Conservation (phyloP, 2,329 filamentous ascomycete genomes). For the Fusarium irregulare region DNA sequence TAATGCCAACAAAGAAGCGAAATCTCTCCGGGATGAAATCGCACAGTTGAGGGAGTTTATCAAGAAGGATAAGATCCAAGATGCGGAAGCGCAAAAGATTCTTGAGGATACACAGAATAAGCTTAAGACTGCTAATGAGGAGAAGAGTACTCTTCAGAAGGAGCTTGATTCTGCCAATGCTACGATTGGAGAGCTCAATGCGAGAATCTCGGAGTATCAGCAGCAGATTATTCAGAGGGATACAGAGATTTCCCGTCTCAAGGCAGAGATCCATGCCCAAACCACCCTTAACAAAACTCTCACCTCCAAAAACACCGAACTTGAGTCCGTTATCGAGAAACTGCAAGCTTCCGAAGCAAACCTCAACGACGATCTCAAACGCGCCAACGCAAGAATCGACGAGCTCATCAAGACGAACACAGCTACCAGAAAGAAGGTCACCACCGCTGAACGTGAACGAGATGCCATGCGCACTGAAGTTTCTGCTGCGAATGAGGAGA, state of each 20-base stretch:
- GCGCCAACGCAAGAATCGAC: not conserved
- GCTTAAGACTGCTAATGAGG: not conserved
- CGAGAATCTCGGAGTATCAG: not conserved
- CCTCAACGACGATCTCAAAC: not conserved
- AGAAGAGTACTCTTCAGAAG: not conserved
- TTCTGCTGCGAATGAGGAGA: not conserved
- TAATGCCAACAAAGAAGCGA: not conserved
- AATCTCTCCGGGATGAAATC: not conserved
- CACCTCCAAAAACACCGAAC: not conserved
- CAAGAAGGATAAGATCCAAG: not conserved
- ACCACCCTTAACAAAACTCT: not conserved
- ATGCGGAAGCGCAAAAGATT: not conserved
- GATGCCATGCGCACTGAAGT: not conserved
- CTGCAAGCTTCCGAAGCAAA: not conserved
- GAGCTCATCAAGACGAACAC: not conserved
- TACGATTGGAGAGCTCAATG: not conserved
- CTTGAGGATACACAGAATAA: not conserved
- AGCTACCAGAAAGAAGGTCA: not conserved
- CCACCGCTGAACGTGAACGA: fast-evolving
- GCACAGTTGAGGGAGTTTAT: not conserved
- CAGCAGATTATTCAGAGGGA: not conserved
- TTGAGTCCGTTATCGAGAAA: fast-evolving
- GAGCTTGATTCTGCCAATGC: not conserved
- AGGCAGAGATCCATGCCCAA: not conserved
- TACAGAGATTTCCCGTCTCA: not conserved